Evolutionary conservation across 768 basidiomycete genomes (phyloP).

Genomic region (Hydnum rufescens): DNA sequence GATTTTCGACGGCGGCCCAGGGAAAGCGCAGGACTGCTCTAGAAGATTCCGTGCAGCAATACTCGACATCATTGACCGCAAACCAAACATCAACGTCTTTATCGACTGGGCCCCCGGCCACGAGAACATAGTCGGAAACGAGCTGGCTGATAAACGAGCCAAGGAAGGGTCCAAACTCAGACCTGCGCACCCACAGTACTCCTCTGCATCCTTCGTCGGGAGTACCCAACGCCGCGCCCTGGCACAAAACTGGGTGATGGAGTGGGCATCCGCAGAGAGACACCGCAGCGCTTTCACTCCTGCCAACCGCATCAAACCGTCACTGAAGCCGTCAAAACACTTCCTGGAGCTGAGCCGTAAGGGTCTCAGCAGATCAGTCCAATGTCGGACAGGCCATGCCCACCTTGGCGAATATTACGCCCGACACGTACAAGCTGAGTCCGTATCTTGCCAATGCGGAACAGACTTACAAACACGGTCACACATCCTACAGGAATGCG

Average conservation of each 20-base stretch:
- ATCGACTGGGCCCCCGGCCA: conserved; percentile 6
- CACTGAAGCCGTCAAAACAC: background rate
- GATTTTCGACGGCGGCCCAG: background rate
- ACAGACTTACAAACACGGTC: background rate
- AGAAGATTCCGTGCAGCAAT: background rate
- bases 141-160: conserved; percentile 1
- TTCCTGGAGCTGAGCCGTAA: no score
- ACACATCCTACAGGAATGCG: background rate
- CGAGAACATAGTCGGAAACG: conserved; percentile 6
- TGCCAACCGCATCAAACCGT: background rate
- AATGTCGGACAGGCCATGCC: background rate
- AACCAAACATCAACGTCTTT: conserved; percentile 1
- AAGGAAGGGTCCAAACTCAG: conserved; percentile 1
- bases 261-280: background rate
- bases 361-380: no score
- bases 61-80: background rate
- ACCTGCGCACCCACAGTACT: background rate
- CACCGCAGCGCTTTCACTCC: background rate
- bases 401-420: background rate
- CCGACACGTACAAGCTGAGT: background rate
- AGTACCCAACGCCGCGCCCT: background rate
- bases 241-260: background rate
- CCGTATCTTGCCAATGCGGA: background rate
- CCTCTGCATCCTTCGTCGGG: background rate
- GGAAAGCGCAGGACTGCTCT: background rate